These are phyloP conservation scores for Plasmodium chabaudi DNA, from an alignment of 169 alveolate species.

Conservation along the genomic window DNA sequence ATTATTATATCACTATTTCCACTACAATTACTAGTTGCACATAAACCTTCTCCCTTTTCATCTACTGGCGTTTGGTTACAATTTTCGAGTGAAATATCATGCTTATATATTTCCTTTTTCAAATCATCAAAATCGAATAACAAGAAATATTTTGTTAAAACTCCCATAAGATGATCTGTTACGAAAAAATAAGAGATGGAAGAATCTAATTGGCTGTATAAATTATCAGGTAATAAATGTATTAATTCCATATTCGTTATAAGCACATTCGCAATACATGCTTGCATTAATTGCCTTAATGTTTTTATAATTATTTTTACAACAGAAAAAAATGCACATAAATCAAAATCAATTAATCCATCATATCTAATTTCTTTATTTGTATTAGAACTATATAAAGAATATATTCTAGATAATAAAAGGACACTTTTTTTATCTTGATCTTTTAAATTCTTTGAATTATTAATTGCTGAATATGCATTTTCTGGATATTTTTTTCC, in stretches of 20 bases:
- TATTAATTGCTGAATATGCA: constrained; percentile 60
- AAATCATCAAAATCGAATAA: constrained; percentile 61
- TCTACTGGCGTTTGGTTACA: constrained; percentile 2
- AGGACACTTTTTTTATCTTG: constrained; percentile 77
- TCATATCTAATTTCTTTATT: constrained; percentile 45
- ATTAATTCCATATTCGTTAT: constrained; percentile 71
- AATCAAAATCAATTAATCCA: constrained; percentile 77
- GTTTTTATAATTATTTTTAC: constrained; percentile 81
- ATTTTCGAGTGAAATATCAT: not conserved
- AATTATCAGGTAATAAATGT: constrained; percentile 49
- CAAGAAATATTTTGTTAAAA: constrained; percentile 75
- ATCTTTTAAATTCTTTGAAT: constrained; percentile 18
- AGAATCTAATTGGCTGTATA: constrained; percentile 30
- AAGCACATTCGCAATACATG: constrained; percentile 79
- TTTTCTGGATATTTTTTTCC: constrained; percentile 79
- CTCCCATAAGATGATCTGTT: constrained; percentile 75
- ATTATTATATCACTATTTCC: not conserved
- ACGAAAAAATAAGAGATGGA: constrained; percentile 63
- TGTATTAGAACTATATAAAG: constrained; percentile 56
- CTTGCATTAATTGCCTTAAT: constrained; percentile 81
- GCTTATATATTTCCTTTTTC: not conserved
- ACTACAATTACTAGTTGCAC: not conserved
- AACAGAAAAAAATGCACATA: constrained; percentile 80
- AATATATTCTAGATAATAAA: constrained; percentile 79
- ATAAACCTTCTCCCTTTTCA: not conserved